phyloP scores from a whole-genome alignment of 208 protist genomes.

The Trypanosomatidae sp. region DNA sequence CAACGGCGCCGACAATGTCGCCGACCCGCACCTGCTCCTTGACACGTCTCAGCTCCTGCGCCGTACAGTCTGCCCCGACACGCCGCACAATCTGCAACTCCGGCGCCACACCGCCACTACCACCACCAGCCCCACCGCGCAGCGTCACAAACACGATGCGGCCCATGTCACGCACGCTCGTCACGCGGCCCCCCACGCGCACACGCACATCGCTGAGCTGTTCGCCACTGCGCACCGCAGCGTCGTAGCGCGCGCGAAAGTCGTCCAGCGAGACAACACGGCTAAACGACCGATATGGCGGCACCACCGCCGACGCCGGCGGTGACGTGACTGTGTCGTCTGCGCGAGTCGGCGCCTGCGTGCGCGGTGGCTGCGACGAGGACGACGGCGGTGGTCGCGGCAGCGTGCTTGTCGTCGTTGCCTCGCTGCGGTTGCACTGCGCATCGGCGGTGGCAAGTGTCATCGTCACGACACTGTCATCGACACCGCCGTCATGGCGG shows the following conservation, averaged over 20 bases:
- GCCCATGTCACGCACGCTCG: conserved; percentile 70
- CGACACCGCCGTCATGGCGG: too few species aligned
- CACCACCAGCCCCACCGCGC: conserved; percentile 26
- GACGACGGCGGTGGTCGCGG: too few species aligned
- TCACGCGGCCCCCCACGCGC: conserved; percentile 56
- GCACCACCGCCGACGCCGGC: conserved; percentile 18
- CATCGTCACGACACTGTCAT: too few species aligned
- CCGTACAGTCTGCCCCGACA: conserved; percentile 28
- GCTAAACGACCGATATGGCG: conserved; percentile 53
- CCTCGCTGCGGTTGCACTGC: too few species aligned
- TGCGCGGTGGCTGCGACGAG: too few species aligned
- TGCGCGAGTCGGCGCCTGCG: too few species aligned
- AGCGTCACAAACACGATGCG: conserved; percentile 78
- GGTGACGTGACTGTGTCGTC: too few species aligned
- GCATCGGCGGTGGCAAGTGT: too few species aligned
- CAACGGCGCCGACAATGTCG: conserved; percentile 79
- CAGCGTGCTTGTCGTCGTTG: too few species aligned
- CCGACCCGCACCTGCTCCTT: conserved; percentile 36
- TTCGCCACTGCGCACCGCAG: conserved; percentile 15
- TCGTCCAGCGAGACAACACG: conserved; percentile 22
- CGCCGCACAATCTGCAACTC: conserved; percentile 61
- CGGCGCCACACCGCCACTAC: too few species aligned
- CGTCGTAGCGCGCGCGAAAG: conserved; percentile 24
- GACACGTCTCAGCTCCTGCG: conserved; percentile 34
- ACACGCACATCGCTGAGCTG: conserved; percentile 4